Percentiles rank a stretch among this genome's conserved stretches.
phyloP scores from a whole-genome alignment of 106 monocot species.

The Dendrobium huoshanense region DNA sequence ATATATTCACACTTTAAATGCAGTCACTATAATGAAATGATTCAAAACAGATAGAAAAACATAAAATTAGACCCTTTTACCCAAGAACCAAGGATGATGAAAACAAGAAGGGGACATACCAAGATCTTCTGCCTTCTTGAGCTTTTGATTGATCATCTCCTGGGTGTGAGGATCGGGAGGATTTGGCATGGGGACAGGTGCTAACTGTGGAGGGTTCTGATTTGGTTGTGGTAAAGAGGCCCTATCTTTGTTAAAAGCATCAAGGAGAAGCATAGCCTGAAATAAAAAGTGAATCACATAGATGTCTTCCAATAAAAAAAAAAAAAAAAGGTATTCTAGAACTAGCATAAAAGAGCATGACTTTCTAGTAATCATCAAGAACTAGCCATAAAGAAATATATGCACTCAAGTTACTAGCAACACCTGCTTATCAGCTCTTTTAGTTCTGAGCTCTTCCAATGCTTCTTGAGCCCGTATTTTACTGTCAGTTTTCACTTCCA shows the following conservation, averaged over 20 bases:
- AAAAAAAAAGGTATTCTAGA: neutral
- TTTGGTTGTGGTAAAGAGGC: constrained; percentile 72
- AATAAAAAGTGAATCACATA: constrained; percentile 4
- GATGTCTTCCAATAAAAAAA: neutral
- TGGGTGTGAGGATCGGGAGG: constrained; percentile 81
- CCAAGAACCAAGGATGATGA: neutral
- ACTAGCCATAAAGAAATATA: neutral
- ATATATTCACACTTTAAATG: neutral
- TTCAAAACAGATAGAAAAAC: neutral
- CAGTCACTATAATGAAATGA: neutral
- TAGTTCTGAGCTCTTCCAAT: constrained; percentile 69
- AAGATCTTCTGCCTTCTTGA: constrained; percentile 84
- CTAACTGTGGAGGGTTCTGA: constrained; percentile 42
- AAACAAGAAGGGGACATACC: constrained; percentile 28
- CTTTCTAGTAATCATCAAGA: neutral
- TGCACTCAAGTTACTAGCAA: neutral
- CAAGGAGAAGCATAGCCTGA: constrained; percentile 79
- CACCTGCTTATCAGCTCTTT: constrained; percentile 93
- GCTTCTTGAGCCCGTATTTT: constrained; percentile 71
- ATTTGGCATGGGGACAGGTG: constrained; percentile 28
- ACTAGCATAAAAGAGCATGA: neutral
- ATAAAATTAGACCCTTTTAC: neutral
- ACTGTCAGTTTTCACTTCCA: constrained; percentile 76
- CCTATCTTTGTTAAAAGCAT: constrained; percentile 88
- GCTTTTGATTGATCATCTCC: constrained; percentile 88